Evolutionary conservation across 257 asterid genomes (phyloP).

Genomic region (Jacaranda mimosifolia): DNA sequence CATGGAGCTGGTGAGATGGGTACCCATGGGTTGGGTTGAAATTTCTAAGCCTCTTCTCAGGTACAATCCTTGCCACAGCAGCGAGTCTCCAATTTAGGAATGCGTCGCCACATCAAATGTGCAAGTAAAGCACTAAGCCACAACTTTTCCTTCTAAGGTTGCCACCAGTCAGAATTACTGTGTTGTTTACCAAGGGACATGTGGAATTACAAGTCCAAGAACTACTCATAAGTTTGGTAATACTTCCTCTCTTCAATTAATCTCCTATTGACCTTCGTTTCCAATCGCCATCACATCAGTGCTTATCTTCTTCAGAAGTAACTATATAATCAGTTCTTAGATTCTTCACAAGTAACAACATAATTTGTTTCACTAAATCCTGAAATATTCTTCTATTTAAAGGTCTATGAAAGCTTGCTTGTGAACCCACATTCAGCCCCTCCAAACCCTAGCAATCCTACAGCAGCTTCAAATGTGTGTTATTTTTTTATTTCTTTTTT

Average conservation of each 20-base stretch:
- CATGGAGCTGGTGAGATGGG: no score
- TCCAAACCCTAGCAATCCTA: neutral
- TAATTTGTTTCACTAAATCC: neutral
- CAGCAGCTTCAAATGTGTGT: neutral
- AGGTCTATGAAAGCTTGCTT: neutral
- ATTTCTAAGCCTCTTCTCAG: neutral
- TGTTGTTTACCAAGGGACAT: neutral
- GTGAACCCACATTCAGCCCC: neutral
- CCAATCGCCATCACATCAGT: neutral
- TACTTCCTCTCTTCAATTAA: neutral
- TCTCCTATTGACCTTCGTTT: neutral
- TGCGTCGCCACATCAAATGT: slow-evolving; percentile 4
- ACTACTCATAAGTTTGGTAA: neutral
- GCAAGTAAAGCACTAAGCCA: neutral
- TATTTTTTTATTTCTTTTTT: no score
- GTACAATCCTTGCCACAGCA: neutral
- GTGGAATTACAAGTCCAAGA: neutral
- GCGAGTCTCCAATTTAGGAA: neutral
- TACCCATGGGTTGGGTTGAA: no score
- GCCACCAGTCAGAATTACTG: neutral
- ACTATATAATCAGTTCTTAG: neutral
- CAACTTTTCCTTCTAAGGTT: neutral
- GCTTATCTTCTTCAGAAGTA: neutral
- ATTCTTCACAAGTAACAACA: neutral
- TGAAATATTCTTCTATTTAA: neutral